Conservation (phyloP, 106 monocot genomes). For the Acorus calamus region DNA sequence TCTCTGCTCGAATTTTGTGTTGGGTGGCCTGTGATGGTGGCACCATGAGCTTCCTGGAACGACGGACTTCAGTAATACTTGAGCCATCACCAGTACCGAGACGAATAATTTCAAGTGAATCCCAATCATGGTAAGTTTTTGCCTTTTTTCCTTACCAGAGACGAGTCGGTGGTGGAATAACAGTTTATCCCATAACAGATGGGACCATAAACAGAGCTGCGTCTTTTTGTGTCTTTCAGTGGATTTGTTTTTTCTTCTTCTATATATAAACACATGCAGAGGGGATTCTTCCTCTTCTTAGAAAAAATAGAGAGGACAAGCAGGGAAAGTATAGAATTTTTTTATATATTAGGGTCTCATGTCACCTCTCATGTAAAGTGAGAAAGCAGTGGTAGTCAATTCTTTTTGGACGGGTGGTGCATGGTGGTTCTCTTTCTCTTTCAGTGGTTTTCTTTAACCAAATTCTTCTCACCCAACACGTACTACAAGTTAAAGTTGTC, state of each 20-base stretch:
- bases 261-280: neutral
- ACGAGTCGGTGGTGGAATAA: neutral
- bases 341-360: constrained; percentile 4
- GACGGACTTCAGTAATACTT: constrained; percentile 13
- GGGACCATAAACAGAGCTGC: neutral
- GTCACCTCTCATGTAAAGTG: constrained; percentile 11
- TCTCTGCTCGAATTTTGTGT: constrained; percentile 58
- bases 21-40: constrained; percentile 11
- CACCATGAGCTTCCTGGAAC: constrained; percentile 25
- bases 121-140: constrained; percentile 9
- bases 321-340: neutral
- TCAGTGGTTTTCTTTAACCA: constrained; percentile 6
- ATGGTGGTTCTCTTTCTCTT: constrained; percentile 21
- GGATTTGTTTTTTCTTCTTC: too few relatives aligned
- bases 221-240: too few relatives aligned
- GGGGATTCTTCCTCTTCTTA: neutral
- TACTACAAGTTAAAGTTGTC: too few relatives aligned
- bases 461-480: constrained; percentile 6
- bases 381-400: neutral
- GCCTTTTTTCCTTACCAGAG: neutral
- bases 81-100: constrained; percentile 9
- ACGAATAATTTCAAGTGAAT: constrained; percentile 15
- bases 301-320: neutral
- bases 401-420: constrained; percentile 2
- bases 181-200: constrained; percentile 5